Percentiles rank a stretch among this genome's conserved stretches.
phyloP scores from a whole-genome alignment of 768 basidiomycete species.

The Amanita subjunquillea region DNA sequence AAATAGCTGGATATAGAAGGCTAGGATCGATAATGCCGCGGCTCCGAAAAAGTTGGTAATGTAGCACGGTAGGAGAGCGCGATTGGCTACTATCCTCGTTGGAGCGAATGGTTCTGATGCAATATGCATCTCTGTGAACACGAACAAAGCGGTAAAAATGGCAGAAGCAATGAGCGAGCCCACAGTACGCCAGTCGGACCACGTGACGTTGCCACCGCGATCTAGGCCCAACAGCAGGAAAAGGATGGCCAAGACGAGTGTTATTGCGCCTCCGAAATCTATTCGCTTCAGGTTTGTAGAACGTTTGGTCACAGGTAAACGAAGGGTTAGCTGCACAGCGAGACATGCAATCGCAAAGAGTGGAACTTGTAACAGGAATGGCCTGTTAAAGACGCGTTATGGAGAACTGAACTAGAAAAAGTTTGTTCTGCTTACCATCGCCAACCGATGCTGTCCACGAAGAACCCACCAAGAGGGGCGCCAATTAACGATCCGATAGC shows the following conservation, averaged over 20 bases:
- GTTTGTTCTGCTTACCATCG: conserved; percentile 31
- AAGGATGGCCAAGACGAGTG: conserved; percentile 46
- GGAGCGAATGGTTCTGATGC: conserved; percentile 55
- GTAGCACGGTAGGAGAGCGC: conserved; percentile 41
- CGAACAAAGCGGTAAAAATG: conserved; percentile 27
- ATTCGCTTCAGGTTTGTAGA: conserved; percentile 45
- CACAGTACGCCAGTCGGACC: conserved; percentile 30
- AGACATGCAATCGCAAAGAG: conserved; percentile 45
- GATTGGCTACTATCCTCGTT: conserved; percentile 38
- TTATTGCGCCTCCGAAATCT: conserved; percentile 50
- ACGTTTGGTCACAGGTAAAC: conserved; percentile 32
- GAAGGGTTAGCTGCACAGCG: conserved; percentile 42
- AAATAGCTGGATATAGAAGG: conserved; percentile 48
- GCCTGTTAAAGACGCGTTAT: conserved; percentile 20
- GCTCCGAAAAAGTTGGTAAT: conserved; percentile 48
- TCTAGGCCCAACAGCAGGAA: conserved; percentile 49
- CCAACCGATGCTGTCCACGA: conserved; percentile 61
- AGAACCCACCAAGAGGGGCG: conserved; percentile 52
- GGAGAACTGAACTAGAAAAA: not conserved
- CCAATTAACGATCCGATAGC: conserved; percentile 48
- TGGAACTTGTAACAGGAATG: conserved; percentile 54
- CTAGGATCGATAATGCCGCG: conserved; percentile 29
- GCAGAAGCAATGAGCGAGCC: conserved; percentile 23
- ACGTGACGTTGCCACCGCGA: conserved; percentile 38
- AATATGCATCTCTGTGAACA: conserved; percentile 33